A percentile compares a stretch with the other conserved stretches of the same genome.
Evolutionary conservation across 306 rosid genomes (phyloP).

Genomic region (Vachellia pachyceras): DNA sequence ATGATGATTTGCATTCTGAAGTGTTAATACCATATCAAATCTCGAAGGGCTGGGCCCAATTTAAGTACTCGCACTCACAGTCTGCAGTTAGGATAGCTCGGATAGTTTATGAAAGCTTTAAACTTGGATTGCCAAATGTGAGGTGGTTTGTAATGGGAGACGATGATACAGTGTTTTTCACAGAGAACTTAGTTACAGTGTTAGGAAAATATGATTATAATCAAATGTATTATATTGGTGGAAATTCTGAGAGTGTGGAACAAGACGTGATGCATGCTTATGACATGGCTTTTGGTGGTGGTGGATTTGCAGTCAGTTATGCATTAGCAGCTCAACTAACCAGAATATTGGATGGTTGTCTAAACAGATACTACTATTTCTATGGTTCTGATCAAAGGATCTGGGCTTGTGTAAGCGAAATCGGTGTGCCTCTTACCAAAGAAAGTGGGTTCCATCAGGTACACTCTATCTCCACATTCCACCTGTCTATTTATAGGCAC

Average conservation of each 20-base stretch:
- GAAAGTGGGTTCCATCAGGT: slow-evolving; percentile 97
- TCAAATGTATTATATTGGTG: slow-evolving; percentile 81
- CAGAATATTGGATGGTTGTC: slow-evolving; percentile 73
- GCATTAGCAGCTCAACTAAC: slow-evolving; percentile 75
- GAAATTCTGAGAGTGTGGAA: slow-evolving; percentile 92
- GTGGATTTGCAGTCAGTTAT: slow-evolving; percentile 87
- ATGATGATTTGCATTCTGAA: not conserved
- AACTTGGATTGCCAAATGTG: slow-evolving; percentile 66
- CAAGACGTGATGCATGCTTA: slow-evolving; percentile 78
- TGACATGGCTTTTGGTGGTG: slow-evolving; percentile 97
- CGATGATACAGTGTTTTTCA: slow-evolving; percentile 87
- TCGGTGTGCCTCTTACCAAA: slow-evolving; percentile 79
- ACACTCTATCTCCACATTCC: slow-evolving; percentile 28
- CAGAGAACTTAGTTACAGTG: slow-evolving; percentile 75
- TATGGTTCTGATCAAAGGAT: slow-evolving; percentile 98
- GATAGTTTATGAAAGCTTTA: slow-evolving; percentile 73
- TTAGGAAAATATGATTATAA: slow-evolving; percentile 74
- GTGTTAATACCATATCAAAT: slow-evolving; percentile 56
- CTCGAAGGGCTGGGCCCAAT: slow-evolving; percentile 60
- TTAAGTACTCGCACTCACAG: slow-evolving; percentile 57
- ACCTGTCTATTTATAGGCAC: not conserved
- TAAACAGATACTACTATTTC: slow-evolving; percentile 66
- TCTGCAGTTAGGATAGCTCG: slow-evolving; percentile 90
- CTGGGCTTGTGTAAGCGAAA: slow-evolving; percentile 83
- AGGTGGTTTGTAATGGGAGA: slow-evolving; percentile 99